phyloP scores from a whole-genome alignment of 1,284 basidiomycete genomes.

The Erythrobasidium hasegawianum region DNA sequence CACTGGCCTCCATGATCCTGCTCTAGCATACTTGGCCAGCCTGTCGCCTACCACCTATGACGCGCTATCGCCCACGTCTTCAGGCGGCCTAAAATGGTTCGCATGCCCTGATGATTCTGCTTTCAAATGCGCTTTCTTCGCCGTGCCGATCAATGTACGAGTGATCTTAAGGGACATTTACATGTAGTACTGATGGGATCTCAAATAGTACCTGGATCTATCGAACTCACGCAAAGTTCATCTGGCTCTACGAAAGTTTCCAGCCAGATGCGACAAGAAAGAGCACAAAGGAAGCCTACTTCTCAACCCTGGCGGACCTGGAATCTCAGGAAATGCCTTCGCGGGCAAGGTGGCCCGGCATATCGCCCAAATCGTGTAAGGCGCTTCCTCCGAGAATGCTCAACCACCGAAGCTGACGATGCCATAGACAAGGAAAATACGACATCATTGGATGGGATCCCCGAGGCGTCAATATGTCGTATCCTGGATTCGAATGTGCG shows the following conservation, averaged over 20 bases:
- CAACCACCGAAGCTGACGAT: too few relatives aligned
- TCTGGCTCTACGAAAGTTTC: slow-evolving; percentile 43
- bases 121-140: slow-evolving; percentile 16
- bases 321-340: slow-evolving; percentile 35
- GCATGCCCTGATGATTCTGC: slow-evolving; percentile 7
- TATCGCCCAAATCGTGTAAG: slow-evolving; percentile 35
- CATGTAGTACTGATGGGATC: too few relatives aligned
- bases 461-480: slow-evolving; percentile 41
- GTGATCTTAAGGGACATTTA: not conserved
- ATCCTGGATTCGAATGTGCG: slow-evolving; percentile 37
- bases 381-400: not conserved
- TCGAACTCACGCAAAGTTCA: slow-evolving; percentile 31
- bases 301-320: slow-evolving; percentile 43
- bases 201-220: slow-evolving; percentile 13
- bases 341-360: slow-evolving; percentile 20
- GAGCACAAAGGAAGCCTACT: slow-evolving; percentile 37
- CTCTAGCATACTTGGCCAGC: too few relatives aligned
- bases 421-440: slow-evolving; percentile 30
- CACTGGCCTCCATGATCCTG: too few relatives aligned
- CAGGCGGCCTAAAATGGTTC: slow-evolving; percentile 8
- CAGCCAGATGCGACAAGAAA: slow-evolving; percentile 28
- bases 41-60: too few relatives aligned
- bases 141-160: slow-evolving; percentile 22
- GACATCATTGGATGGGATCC: slow-evolving; percentile 43
- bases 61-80: too few relatives aligned